Evolutionary conservation across 1,284 basidiomycete species (phyloP), one percentile per base, ranked within the genome.

Genomic region (Neolentinus lepideus): DNA sequence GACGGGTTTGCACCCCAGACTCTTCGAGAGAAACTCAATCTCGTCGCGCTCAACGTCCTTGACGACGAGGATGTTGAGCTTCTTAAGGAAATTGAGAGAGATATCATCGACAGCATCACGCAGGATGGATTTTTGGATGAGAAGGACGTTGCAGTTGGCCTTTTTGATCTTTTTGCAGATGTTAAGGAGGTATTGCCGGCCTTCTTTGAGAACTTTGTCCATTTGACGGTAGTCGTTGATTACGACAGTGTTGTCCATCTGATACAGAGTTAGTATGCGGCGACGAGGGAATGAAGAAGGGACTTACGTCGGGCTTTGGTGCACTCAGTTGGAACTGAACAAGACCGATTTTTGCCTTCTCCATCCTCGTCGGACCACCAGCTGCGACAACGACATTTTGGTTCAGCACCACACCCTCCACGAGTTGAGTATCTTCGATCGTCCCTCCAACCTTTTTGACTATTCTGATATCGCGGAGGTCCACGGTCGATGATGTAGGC

Each of bases 231-330:
- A 99, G 74, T 99, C 96, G 66, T 98, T 99, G 64, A 99, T 98
- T 47, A 99, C 90, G 51, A 99, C 95, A 35, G 97, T 98, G 77
- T 99, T 99, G 75, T 99, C 97, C 97, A 99, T 99, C 94, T 97
- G 61, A 19, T 38, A 51, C 33, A 38, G 22, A 33, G 35, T 53
- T 24, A 47, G 16, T 36, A 35, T 3, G 43, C 16, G 52, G 24
- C 35, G 36, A 55, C 21, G 51, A 19, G 45, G 3, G n/a, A n/a
- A n/a, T n/a, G n/a, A 24, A 46, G 52, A 0, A 16, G 45, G 22
- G 19, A 75, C 89, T 60, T 69, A 95, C 93, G 68, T 99, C 97
- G 8, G 97, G 97, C 75, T 99, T 99, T 21, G 97, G 97, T 52
- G 94, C 92, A 64, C 89, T 92, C 54, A 99, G 81, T 73, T 99